phyloP scores from a whole-genome alignment of 2,329 filamentous ascomycete genomes.

The Monosporascus sp. region DNA sequence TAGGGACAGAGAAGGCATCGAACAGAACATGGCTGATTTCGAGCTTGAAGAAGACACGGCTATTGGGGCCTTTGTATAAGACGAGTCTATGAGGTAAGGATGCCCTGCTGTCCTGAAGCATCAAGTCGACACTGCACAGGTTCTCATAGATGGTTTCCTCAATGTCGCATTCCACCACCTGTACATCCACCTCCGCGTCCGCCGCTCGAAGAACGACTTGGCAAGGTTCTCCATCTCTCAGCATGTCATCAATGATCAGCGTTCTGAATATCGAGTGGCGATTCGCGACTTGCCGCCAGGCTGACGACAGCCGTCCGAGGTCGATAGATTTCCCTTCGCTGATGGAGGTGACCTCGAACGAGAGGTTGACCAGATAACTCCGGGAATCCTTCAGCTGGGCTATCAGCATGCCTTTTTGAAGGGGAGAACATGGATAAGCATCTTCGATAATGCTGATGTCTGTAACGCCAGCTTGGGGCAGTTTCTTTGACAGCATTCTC shows the following conservation, averaged over 20 bases:
- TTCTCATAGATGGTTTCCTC: not conserved
- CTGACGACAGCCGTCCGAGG: not conserved
- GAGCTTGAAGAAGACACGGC: not conserved
- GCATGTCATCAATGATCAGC: not conserved
- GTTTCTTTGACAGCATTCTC: not conserved
- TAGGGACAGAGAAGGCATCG: not conserved
- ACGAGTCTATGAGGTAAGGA: not conserved
- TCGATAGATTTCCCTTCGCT: not conserved
- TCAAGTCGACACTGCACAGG: not conserved
- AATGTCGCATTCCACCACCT: not conserved
- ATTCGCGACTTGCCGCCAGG: not conserved
- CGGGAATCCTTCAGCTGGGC: not conserved
- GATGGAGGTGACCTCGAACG: not conserved
- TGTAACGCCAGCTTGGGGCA: not conserved
- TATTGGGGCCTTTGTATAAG: not conserved
- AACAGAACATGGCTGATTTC: not conserved
- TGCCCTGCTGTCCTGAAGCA: not conserved
- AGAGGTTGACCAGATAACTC: not conserved
- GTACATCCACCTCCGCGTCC: not conserved
- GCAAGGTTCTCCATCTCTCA: not conserved
- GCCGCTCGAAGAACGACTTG: not conserved
- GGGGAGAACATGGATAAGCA: slow-evolving; percentile 9
- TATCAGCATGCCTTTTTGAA: slow-evolving; percentile 11
- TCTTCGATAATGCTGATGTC: slow-evolving; percentile 1
- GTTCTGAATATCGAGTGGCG: not conserved